A percentile compares a stretch with the other conserved stretches of the same genome.
These are phyloP conservation scores for Arthromyces matolae DNA, from an alignment of 768 basidiomycete species.

Conservation along the genomic window DNA sequence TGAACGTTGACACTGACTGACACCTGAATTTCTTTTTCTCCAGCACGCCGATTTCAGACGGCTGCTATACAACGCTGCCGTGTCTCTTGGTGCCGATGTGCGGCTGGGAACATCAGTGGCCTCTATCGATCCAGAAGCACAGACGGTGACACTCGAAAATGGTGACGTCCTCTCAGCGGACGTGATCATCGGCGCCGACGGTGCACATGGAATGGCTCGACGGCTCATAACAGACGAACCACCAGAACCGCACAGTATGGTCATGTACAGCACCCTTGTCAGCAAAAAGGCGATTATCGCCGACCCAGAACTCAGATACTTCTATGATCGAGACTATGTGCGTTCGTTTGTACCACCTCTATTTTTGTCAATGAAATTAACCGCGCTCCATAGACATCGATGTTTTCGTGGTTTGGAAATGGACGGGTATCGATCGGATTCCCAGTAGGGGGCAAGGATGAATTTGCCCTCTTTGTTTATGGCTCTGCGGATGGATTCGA, in stretches of 20 bases:
- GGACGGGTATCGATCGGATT: slow-evolving; percentile 25
- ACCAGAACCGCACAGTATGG: slow-evolving; percentile 17
- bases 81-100: slow-evolving; percentile 41
- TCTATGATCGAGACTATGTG: slow-evolving; percentile 27
- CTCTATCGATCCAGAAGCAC: slow-evolving; percentile 23
- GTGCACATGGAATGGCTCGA: slow-evolving; percentile 19
- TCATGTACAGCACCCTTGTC: slow-evolving; percentile 45
- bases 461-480: slow-evolving; percentile 29
- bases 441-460: slow-evolving; percentile 33
- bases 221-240: slow-evolving; percentile 18
- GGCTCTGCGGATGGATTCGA: slow-evolving; percentile 26
- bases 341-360: neutral
- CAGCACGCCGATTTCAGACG: slow-evolving; percentile 50
- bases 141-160: slow-evolving; percentile 30
- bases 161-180: slow-evolving; percentile 45
- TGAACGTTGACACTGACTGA: slow-evolving; percentile 11
- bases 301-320: slow-evolving; percentile 35
- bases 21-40: neutral
- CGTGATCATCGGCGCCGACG: slow-evolving; percentile 58
- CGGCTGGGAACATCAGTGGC: slow-evolving; percentile 31
- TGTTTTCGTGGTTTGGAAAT: slow-evolving; percentile 36
- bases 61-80: slow-evolving; percentile 46
- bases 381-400: slow-evolving; percentile 18
- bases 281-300: slow-evolving; percentile 35
- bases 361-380: neutral